Conservation (phyloP, 129 eudicot species). For the Arctium minus region DNA sequence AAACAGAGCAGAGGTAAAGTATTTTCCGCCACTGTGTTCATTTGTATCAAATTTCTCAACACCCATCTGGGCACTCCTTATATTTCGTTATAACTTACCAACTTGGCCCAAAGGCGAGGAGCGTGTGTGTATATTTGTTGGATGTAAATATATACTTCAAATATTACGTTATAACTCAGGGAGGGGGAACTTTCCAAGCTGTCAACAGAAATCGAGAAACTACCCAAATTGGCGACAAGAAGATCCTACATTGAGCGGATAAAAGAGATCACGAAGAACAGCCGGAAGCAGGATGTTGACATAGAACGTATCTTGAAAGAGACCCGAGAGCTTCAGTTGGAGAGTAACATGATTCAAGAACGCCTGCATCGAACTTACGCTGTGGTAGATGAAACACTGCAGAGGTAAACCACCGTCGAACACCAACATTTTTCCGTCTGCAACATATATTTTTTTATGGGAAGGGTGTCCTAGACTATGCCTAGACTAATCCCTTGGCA, state of each 20-base stretch:
- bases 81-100: not conserved
- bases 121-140: not conserved
- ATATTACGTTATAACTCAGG: constrained; percentile 25
- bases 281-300: constrained; percentile 75
- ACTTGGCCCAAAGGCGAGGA: not conserved
- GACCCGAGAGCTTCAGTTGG: constrained; percentile 79
- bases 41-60: not conserved
- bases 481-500: too few relatives aligned
- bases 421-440: not conserved
- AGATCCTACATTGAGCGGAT: constrained; percentile 64
- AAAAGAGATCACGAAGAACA: constrained; percentile 72
- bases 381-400: constrained; percentile 63
- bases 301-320: constrained; percentile 70
- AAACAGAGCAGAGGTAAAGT: constrained; percentile 52
- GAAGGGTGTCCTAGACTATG: too few relatives aligned
- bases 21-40: not conserved
- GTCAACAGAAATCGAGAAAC: constrained; percentile 54
- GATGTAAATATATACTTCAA: too few relatives aligned
- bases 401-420: constrained; percentile 37
- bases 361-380: constrained; percentile 75
- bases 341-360: constrained; percentile 78
- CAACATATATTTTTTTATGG: not conserved
- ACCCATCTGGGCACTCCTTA: not conserved
- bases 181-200: constrained; percentile 59
- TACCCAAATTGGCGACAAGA: constrained; percentile 50